Evolutionary conservation across 495 filamentous ascomycete species (phyloP).

Genomic region (Aspergillus leporis): DNA sequence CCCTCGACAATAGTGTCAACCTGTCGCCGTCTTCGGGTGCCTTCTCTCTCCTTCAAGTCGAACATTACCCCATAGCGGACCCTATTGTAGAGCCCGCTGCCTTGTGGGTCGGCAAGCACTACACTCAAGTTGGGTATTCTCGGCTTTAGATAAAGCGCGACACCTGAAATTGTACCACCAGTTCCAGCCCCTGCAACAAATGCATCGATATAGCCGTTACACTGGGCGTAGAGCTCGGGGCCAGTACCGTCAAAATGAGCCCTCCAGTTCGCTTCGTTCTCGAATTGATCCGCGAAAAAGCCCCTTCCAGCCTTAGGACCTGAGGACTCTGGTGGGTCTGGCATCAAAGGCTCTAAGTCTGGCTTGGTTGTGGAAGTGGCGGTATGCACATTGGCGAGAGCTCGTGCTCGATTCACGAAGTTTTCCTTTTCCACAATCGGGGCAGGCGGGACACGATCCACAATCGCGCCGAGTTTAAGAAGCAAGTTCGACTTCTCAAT

Average conservation of each 20-base stretch:
- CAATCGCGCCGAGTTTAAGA: conserved; percentile 83
- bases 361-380: conserved; percentile 37
- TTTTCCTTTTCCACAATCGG: conserved; percentile 88
- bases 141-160: conserved; percentile 79
- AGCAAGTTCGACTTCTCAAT: conserved; percentile 87
- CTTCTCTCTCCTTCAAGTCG: conserved; percentile 80
- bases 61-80: conserved; percentile 96
- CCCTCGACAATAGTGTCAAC: conserved; percentile 97
- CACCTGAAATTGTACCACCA: conserved; percentile 88
- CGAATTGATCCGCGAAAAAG: conserved; percentile 97
- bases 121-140: conserved; percentile 61
- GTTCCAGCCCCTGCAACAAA: conserved; percentile 97
- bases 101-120: conserved; percentile 91
- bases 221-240: conserved; percentile 84
- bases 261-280: conserved; percentile 80
- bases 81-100: conserved; percentile 89
- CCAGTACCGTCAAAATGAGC: conserved; percentile 84
- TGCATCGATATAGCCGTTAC: conserved; percentile 73
- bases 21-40: conserved; percentile 82
- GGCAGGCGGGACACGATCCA: conserved; percentile 85
- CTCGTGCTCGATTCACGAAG: conserved; percentile 92
- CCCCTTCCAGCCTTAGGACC: conserved; percentile 50
- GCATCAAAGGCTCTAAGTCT: conserved; percentile 13
- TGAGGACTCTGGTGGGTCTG: conserved; percentile 9
- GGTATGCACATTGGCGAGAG: conserved; percentile 71